Evolutionary conservation across 2,329 filamentous ascomycete species (phyloP).

Genomic region (Clonostachys byssicola): DNA sequence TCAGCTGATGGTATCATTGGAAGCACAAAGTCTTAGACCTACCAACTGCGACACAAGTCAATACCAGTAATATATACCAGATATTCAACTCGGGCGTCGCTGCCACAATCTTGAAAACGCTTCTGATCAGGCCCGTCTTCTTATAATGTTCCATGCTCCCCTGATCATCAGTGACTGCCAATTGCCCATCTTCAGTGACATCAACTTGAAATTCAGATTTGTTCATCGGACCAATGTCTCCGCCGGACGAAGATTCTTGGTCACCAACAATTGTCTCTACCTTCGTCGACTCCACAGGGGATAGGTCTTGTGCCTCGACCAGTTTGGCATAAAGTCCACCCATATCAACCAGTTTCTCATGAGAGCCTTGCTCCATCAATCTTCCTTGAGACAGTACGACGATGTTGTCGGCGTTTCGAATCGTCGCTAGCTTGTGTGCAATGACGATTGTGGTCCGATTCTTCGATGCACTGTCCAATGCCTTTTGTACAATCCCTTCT

Average conservation of each 20-base stretch:
- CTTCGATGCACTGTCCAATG: conserved; percentile 43
- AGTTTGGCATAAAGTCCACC: conserved; percentile 9
- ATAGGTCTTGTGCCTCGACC: conserved; percentile 10
- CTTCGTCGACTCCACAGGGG: background rate
- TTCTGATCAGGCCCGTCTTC: too few relatives aligned
- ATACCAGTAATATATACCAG: background rate
- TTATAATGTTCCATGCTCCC: background rate
- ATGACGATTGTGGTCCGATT: conserved; percentile 58
- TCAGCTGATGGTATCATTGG: conserved; percentile 20
- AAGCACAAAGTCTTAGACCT: background rate
- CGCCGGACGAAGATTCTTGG: too few relatives aligned
- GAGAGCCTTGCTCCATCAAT: conserved; percentile 45
- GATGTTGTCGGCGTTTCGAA: conserved; percentile 55
- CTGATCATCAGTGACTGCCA: too few relatives aligned
- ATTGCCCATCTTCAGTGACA: too few relatives aligned
- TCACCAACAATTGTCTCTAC: too few relatives aligned
- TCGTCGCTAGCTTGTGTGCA: conserved; percentile 49
- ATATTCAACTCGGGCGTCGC: background rate
- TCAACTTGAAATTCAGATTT: too few relatives aligned
- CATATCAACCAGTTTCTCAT: conserved; percentile 5
- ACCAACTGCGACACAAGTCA: background rate
- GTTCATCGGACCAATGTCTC: too few relatives aligned
- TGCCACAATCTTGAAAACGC: background rate
- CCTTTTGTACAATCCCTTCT: conserved; percentile 41
- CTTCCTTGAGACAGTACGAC: conserved; percentile 51